Evolutionary conservation across 2,329 filamentous ascomycete genomes (phyloP).

Genomic region (Aspergillus ochraceus): DNA sequence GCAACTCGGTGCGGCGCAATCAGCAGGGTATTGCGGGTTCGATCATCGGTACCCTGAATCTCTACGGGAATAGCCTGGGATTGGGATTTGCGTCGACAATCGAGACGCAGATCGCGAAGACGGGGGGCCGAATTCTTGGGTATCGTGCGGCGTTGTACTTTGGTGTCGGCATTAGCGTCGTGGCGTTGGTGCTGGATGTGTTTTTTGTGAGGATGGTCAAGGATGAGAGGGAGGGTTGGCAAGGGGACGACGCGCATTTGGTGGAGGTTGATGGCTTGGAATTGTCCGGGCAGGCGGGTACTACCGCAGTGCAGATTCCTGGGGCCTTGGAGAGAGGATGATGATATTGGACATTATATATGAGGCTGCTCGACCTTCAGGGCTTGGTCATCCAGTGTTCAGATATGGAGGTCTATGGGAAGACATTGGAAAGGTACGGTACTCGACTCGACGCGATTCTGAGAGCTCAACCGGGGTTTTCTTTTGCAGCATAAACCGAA

Average conservation of each 20-base stretch:
- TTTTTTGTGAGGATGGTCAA: slow-evolving; percentile 33
- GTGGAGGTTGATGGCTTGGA: background rate
- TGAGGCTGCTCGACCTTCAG: too few species aligned
- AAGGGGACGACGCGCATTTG: slow-evolving; percentile 14
- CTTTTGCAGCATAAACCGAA: too few species aligned
- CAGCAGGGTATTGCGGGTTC: slow-evolving; percentile 55
- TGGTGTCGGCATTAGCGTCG: slow-evolving; percentile 28
- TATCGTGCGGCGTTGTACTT: slow-evolving; percentile 35
- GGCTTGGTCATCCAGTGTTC: too few species aligned
- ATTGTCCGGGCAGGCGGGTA: background rate
- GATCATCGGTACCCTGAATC: slow-evolving; percentile 49
- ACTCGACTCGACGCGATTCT: too few species aligned
- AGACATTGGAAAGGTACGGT: too few species aligned
- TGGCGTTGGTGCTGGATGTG: slow-evolving; percentile 31
- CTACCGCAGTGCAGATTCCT: background rate
- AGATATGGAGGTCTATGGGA: too few species aligned
- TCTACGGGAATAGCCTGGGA: slow-evolving; percentile 46
- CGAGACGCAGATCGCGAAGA: slow-evolving; percentile 27
- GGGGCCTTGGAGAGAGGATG: background rate
- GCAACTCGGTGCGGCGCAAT: slow-evolving; percentile 49
- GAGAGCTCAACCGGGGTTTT: too few species aligned
- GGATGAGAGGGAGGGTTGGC: slow-evolving; percentile 35
- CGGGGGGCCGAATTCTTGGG: slow-evolving; percentile 21
- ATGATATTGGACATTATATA: too few species aligned
- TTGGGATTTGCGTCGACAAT: slow-evolving; percentile 48